Evolutionary conservation across 169 alveolate species (phyloP).

Genomic region (Condylostoma magnum): DNA sequence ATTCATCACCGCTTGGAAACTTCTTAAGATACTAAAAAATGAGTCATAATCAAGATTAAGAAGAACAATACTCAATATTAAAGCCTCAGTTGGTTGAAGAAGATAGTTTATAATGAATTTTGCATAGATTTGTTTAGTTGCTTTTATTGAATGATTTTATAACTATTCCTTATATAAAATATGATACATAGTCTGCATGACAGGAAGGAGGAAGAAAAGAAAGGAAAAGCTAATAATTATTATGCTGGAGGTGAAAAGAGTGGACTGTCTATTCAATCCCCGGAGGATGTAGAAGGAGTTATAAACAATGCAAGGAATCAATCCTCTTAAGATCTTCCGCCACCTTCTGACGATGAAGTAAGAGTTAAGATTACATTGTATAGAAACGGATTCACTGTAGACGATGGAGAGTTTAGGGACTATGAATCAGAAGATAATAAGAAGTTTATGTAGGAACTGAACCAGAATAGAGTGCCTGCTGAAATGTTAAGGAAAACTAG

Average conservation of each 20-base stretch:
- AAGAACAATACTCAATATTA: too few relatives aligned
- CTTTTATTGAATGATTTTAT: too few relatives aligned
- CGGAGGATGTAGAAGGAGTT: slow-evolving; percentile 57
- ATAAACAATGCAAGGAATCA: slow-evolving; percentile 54
- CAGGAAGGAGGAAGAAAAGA: slow-evolving; percentile 44
- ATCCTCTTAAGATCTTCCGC: slow-evolving; percentile 1
- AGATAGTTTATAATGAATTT: too few relatives aligned
- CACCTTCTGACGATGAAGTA: slow-evolving; percentile 36
- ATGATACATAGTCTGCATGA: too few relatives aligned
- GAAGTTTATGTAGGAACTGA: slow-evolving; percentile 87
- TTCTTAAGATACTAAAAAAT: too few relatives aligned
- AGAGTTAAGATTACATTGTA: slow-evolving; percentile 75
- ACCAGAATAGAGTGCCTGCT: slow-evolving; percentile 90
- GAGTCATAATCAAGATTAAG: too few relatives aligned
- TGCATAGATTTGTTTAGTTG: too few relatives aligned
- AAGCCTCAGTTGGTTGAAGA: too few relatives aligned
- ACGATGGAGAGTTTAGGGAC: slow-evolving; percentile 91
- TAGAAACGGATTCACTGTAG: slow-evolving; percentile 90
- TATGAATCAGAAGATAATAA: slow-evolving; percentile 83
- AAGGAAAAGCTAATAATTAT: slow-evolving; percentile 56
- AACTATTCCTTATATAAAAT: too few relatives aligned
- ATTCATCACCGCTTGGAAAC: too few relatives aligned
- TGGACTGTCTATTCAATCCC: slow-evolving; percentile 80
- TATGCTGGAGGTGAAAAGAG: slow-evolving; percentile 84
- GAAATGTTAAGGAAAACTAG: slow-evolving; percentile 77